Conservation (phyloP, 306 rosid species). For the Trichosanthes truncata region DNA sequence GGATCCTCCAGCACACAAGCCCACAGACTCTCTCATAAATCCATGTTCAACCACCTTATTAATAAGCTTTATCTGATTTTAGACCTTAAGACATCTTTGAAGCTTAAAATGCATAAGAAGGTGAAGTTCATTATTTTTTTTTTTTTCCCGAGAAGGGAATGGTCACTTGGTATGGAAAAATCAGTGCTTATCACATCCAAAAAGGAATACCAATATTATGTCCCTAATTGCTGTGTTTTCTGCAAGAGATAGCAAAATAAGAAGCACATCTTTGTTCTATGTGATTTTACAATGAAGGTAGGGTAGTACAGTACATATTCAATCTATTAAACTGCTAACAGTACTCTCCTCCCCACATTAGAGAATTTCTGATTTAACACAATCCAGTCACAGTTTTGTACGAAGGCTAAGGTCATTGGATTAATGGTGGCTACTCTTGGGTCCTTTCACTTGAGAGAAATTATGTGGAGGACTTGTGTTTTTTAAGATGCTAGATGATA, state of each 20-base stretch:
- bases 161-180: background rate
- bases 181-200: background rate
- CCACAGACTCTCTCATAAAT: background rate
- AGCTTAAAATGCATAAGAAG: background rate
- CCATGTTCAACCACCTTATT: background rate
- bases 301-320: background rate
- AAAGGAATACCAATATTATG: background rate
- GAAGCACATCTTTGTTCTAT: background rate
- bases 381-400: background rate
- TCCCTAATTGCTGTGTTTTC: slow-evolving; percentile 1
- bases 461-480: background rate
- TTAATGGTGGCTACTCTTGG: background rate
- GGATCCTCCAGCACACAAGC: background rate
- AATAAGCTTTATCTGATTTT: background rate
- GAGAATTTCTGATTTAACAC: background rate
- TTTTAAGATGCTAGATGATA: background rate
- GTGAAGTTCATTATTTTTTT: background rate
- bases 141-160: no score
- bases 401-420: background rate
- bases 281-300: background rate
- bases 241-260: background rate
- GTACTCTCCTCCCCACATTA: background rate
- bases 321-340: background rate
- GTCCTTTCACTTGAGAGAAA: background rate
- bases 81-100: background rate